Base-by-base conservation (phyloP, 352 stramenopile genomes). In the Phytophthora pini region DNA sequence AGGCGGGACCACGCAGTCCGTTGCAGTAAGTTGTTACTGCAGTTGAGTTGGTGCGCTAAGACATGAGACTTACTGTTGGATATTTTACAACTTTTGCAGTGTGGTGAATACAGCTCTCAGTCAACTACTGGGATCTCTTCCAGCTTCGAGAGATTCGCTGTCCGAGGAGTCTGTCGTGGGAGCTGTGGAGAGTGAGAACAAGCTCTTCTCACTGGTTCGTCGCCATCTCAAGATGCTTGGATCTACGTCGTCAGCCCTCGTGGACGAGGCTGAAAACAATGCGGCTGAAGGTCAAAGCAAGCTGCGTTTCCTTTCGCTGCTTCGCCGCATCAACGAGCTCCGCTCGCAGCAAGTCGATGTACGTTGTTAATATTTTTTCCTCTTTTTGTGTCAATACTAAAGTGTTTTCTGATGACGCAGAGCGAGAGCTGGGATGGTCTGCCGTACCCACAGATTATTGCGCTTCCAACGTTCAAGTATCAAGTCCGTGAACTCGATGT, bases 241-340 rank as follows among this genome's bases (percentile, higher is more conserved):
- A 38, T 61, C 69, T 4, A 51, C 55, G 31, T 31, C 34, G 22
- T 48, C 43, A 20, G 32, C 27, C 27, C n/a, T 17, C 41, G 54
- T 53, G 3, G 39, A 54, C 47, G 65, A 62, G 5, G 51, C 17
- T 27, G 61, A 56, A 24, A 43, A 65, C 4, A 49, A 72, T 17
- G 75, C 71, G 11, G 50, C 62, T 0, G 84, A 92, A 27, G 63
- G 65, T 3, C 78, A 80, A 56, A 83, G 74, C 60, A 78, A 86
- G n/a, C 48, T 91, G 34, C 84, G 84, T 22, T 93, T 93, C 54
- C 64, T 93, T 27, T 92, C 84, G 64, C 57, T 93, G 22, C 67
- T 93, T 27, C 87, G 87, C 39, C 84, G 87, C 44, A 89, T 94
- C 56, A 94, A 94, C 38, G 87, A 94, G 64, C 68, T 94, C 15